A percentile compares a stretch with the other conserved stretches of the same genome.
phyloP scores from a whole-genome alignment of 805 yeast genomes.

The Lachancea quebecensis region DNA sequence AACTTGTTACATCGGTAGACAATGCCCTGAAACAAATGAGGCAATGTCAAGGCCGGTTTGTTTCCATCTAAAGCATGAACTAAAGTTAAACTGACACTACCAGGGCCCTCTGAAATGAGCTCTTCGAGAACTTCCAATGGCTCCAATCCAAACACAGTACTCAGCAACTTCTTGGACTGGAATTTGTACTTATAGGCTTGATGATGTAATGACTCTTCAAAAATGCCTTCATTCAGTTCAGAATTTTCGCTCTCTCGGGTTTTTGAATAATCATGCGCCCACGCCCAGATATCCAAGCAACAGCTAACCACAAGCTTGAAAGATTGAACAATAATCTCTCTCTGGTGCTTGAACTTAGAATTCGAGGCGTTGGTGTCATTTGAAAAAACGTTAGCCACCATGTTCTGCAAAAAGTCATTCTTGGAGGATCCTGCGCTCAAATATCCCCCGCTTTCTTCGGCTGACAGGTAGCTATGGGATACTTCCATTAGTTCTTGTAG shows the following conservation, averaged over 20 bases:
- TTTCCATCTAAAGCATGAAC: constrained; percentile 78
- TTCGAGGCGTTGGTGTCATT: constrained; percentile 32
- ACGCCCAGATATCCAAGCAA: constrained; percentile 63
- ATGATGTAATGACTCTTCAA: constrained; percentile 36
- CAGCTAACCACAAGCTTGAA: constrained; percentile 52
- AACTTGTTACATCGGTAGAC: constrained; percentile 22
- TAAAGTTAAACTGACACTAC: constrained; percentile 24
- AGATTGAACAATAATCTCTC: constrained; percentile 52
- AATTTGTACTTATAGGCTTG: constrained; percentile 59
- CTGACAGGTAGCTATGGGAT: constrained; percentile 48
- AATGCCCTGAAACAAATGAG: constrained; percentile 47
- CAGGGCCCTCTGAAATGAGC: constrained; percentile 37
- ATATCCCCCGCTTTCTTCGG: constrained; percentile 29
- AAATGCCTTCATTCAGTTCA: constrained; percentile 4
- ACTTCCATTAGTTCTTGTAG: constrained; percentile 57
- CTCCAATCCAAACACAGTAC: constrained; percentile 57
- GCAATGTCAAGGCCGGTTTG: constrained; percentile 65
- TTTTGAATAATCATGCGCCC: constrained; percentile 30
- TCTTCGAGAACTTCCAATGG: constrained; percentile 68
- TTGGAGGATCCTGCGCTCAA: constrained; percentile 14
- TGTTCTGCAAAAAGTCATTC: constrained; percentile 29
- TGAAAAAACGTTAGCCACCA: constrained; percentile 32
- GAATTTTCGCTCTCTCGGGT: constrained; percentile 1
- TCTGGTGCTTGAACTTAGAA: constrained; percentile 37
- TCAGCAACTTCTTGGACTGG: constrained; percentile 59